A percentile compares a stretch with the other conserved stretches of the same genome.
Evolutionary conservation across 495 filamentous ascomycete species (phyloP).

Genomic region (Pyrenula massariospora): DNA sequence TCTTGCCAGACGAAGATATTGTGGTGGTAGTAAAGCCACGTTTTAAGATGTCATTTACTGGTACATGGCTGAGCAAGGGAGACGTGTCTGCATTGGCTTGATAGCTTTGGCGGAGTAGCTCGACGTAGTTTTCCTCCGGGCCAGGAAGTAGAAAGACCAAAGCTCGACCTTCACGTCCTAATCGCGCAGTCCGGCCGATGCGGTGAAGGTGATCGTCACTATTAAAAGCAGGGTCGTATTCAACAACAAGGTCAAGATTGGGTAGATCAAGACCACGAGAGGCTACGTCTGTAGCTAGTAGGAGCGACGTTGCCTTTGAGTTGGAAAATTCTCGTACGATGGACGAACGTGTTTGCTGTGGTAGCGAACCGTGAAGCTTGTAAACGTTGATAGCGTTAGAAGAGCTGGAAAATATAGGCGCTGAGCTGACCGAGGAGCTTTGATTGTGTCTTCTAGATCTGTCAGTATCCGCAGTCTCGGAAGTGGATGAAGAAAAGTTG

Average conservation of each 20-base stretch:
- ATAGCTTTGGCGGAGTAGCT: slow-evolving; percentile 50
- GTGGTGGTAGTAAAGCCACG: slow-evolving; percentile 37
- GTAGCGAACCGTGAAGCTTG: slow-evolving; percentile 86
- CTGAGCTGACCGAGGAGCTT: slow-evolving; percentile 13
- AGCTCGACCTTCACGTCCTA: slow-evolving; percentile 79
- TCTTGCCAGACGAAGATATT: slow-evolving; percentile 17
- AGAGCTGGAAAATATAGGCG: slow-evolving; percentile 33
- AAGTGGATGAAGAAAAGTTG: slow-evolving; percentile 17
- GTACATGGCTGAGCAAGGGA: slow-evolving; percentile 24
- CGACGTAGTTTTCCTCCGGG: slow-evolving; percentile 78
- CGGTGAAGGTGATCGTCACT: slow-evolving; percentile 86
- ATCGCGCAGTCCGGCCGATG: slow-evolving; percentile 87
- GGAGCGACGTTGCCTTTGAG: slow-evolving; percentile 52
- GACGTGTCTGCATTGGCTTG: slow-evolving; percentile 9
- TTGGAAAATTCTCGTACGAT: slow-evolving; percentile 68
- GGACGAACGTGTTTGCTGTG: slow-evolving; percentile 72
- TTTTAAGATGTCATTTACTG: slow-evolving; percentile 49
- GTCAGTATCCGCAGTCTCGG: slow-evolving; percentile 10
- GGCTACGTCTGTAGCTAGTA: slow-evolving; percentile 90
- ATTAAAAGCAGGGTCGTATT: slow-evolving; percentile 90
- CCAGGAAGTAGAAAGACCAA: slow-evolving; percentile 84
- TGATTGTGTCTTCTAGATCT: slow-evolving; percentile 1
- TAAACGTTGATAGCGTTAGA: slow-evolving; percentile 55
- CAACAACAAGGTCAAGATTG: slow-evolving; percentile 84
- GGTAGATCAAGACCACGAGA: slow-evolving; percentile 90